These are phyloP conservation scores for Cryptococcus floricola DNA, from an alignment of 1,284 basidiomycete genomes.

Conservation along the genomic window DNA sequence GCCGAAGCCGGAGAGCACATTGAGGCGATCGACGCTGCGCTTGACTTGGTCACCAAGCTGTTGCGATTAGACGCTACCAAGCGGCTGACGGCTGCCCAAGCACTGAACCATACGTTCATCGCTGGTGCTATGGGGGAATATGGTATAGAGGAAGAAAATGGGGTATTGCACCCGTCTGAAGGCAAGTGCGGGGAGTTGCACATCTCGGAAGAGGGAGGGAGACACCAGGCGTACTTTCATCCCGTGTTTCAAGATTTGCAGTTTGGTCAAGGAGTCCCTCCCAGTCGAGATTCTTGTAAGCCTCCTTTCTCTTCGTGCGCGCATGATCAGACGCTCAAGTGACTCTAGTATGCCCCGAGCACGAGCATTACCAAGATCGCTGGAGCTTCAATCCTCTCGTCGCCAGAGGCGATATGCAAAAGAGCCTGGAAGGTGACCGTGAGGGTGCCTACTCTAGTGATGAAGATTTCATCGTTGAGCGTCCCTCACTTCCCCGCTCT, in stretches of 20 bases:
- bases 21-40: slow-evolving; percentile 59
- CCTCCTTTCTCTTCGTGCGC: background rate
- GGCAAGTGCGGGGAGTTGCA: slow-evolving; percentile 43
- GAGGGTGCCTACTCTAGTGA: slow-evolving; percentile 19
- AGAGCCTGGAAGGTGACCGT: background rate
- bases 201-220: slow-evolving; percentile 19
- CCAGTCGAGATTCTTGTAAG: slow-evolving; percentile 20
- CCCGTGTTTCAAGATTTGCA: slow-evolving; percentile 32
- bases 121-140: slow-evolving; percentile 7
- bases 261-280: slow-evolving; percentile 40
- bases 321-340: background rate
- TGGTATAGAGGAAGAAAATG: slow-evolving; percentile 12
- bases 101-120: slow-evolving; percentile 75
- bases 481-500: background rate
- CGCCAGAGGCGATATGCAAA: background rate
- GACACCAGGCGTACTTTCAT: slow-evolving; percentile 37
- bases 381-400: slow-evolving; percentile 33
- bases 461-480: slow-evolving; percentile 9
- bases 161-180: slow-evolving; percentile 22
- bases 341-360: slow-evolving; percentile 38
- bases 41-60: slow-evolving; percentile 67
- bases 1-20: slow-evolving; percentile 52
- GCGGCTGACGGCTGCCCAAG: slow-evolving; percentile 69
- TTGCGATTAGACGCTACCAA: slow-evolving; percentile 70
- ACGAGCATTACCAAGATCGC: slow-evolving; percentile 43